phyloP scores from a whole-genome alignment of 129 eudicot species.

The Helichrysum umbraculigerum region DNA sequence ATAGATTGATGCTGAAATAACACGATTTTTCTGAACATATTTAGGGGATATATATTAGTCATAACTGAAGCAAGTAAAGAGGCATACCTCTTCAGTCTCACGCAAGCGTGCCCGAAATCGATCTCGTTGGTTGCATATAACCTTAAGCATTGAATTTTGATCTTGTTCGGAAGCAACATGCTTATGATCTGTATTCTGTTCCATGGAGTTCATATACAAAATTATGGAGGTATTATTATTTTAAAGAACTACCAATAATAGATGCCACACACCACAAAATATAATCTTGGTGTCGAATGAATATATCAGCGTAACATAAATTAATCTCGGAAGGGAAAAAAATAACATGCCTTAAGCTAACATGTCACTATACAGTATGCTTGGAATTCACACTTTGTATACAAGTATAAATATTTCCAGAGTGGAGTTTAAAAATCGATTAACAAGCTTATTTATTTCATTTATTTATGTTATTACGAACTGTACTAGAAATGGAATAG shows the following conservation, averaged over 20 bases:
- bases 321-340: not conserved
- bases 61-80: not conserved
- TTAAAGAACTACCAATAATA: not conserved
- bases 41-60: not conserved
- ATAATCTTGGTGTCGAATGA: not conserved
- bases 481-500: not conserved
- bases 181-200: slow-evolving; percentile 73
- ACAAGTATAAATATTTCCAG: slow-evolving; percentile 4
- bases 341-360: not conserved
- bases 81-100: slow-evolving; percentile 91
- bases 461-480: not conserved
- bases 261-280: slow-evolving; percentile 1
- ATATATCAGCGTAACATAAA: not conserved
- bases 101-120: slow-evolving; percentile 90
- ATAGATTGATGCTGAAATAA: not conserved
- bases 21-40: not conserved
- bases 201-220: slow-evolving; percentile 22
- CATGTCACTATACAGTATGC: not conserved
- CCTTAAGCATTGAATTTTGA: slow-evolving; percentile 98
- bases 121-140: slow-evolving; percentile 96
- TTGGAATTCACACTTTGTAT: not conserved
- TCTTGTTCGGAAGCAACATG: slow-evolving; percentile 77
- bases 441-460: not conserved
- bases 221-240: not conserved
- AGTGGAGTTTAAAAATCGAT: slow-evolving; percentile 2